These are phyloP conservation scores for Lachnellula willkommii DNA, from an alignment of 2,329 filamentous ascomycete species.

Conservation along the genomic window DNA sequence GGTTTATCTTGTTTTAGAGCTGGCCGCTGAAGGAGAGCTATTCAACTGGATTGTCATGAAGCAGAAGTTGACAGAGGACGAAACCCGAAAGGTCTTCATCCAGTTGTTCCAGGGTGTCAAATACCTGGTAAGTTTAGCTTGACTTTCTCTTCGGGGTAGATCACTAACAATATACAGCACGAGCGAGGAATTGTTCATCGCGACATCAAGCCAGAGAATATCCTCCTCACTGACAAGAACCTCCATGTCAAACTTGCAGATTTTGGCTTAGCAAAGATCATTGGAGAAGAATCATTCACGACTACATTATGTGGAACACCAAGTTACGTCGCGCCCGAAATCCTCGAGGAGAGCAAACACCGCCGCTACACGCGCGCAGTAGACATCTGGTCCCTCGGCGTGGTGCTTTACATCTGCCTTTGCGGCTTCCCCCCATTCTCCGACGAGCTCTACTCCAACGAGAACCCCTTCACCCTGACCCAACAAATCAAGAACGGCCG, in stretches of 20 bases:
- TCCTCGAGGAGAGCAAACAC: constrained; percentile 73
- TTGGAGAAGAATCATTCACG: constrained; percentile 96
- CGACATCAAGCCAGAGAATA: constrained; percentile 63
- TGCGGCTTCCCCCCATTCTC: constrained; percentile 97
- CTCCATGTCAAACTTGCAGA: constrained; percentile 88
- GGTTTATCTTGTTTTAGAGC: constrained; percentile 85
- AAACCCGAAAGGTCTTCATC: constrained; percentile 79
- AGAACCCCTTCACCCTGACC: constrained; percentile 80
- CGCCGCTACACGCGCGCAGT: constrained; percentile 92
- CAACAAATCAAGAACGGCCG: constrained; percentile 85
- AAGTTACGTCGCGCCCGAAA: constrained; percentile 93
- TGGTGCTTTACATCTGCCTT: constrained; percentile 93
- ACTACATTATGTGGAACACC: constrained; percentile 96
- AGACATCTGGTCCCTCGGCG: constrained; percentile 95
- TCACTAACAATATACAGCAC: constrained; percentile 55
- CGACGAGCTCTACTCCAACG: constrained; percentile 75
- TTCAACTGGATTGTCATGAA: constrained; percentile 95
- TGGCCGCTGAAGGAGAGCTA: constrained; percentile 87
- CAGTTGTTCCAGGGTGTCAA: constrained; percentile 93
- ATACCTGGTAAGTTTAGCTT: constrained; percentile 66
- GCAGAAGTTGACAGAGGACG: constrained; percentile 76
- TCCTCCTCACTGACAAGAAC: constrained; percentile 78
- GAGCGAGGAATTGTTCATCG: constrained; percentile 96
- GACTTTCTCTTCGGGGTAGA: background rate
- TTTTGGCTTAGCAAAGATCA: constrained; percentile 96